Conservation (phyloP, 305 asterid genomes). For the Stenogyne calaminthoides region DNA sequence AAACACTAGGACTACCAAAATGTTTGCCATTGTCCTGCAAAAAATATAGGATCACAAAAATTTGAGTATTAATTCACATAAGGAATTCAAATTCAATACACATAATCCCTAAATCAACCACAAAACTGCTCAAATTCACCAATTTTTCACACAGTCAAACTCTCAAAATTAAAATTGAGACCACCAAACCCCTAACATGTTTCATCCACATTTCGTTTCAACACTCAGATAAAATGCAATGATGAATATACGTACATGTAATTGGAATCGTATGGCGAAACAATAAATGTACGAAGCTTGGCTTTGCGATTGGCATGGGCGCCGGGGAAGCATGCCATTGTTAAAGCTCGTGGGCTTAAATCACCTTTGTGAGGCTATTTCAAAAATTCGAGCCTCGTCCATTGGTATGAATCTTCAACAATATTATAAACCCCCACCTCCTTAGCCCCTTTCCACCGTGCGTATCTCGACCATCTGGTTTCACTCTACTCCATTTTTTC, state of each 20-base stretch:
- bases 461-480: conserved; percentile 6
- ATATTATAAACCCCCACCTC: conserved; percentile 18
- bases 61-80: not conserved
- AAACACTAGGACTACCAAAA: conserved; percentile 64
- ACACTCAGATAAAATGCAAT: not conserved
- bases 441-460: conserved; percentile 11
- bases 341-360: conserved; percentile 44
- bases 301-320: conserved; percentile 42
- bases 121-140: not conserved
- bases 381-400: conserved; percentile 38
- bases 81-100: not conserved
- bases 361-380: conserved; percentile 39
- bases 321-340: conserved; percentile 72
- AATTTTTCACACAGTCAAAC: not conserved
- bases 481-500: not conserved
- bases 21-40: conserved; percentile 72
- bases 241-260: conserved; percentile 39
- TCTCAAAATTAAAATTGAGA: not conserved
- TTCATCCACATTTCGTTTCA: too few relatives aligned
- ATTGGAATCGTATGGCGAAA: conserved; percentile 65
- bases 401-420: conserved; percentile 29
- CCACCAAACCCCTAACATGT: not conserved
- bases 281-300: conserved; percentile 47
- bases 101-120: not conserved
- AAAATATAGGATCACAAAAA: not conserved